Base-by-base conservation (phyloP, 2,329 filamentous ascomycete genomes). In the Botryotinia calthae region DNA sequence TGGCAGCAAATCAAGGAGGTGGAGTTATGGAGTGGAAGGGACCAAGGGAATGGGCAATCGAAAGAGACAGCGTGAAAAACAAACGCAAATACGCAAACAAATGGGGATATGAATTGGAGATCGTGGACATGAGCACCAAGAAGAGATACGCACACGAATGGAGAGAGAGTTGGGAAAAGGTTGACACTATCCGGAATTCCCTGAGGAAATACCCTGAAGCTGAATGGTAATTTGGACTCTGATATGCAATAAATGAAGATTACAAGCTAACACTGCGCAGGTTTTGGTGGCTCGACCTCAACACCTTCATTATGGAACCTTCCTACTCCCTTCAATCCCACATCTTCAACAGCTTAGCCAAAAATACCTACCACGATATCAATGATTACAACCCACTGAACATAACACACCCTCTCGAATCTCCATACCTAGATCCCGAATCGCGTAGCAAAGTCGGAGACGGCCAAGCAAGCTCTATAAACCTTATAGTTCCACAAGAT, bases 1-100 rank as follows among this genome's bases (percentile, higher is more conserved):
- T 98, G 31, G 95, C 93, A 37, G 95, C 96, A 72, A 99, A 99
- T 80, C 88, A 97, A 76, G 96, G 96, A 66, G 96, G 96, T 74
- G 96, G 96, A 79, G 96, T 99, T 12, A 98, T 98, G 94, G 95
- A 98, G 80, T 98, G 94, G 95, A 99, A 99, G 82, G 95, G 95
- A 0, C 93, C 95, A 31, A 89, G 95, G 74, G 96, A 99, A 84
- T 99, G 96, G 96, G 96, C 96, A 0, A 97, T 98, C 79, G 96
- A 99, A 84, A 88, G 96, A 81, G 95, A 98, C 84, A 98, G 95
- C 80, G 89, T 98, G 71, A 91, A 91, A 81, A 99, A 99, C 84
- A 99, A 99, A 86, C 91, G 92, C 81, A 92, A 91, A 79, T 99
- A 99, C 80, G 91, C 90, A 3, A 87, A 89, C 48, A 88, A 87